Conservation (phyloP, 2,329 filamentous ascomycete species). For the Tolypocladium cylindrosporum region DNA sequence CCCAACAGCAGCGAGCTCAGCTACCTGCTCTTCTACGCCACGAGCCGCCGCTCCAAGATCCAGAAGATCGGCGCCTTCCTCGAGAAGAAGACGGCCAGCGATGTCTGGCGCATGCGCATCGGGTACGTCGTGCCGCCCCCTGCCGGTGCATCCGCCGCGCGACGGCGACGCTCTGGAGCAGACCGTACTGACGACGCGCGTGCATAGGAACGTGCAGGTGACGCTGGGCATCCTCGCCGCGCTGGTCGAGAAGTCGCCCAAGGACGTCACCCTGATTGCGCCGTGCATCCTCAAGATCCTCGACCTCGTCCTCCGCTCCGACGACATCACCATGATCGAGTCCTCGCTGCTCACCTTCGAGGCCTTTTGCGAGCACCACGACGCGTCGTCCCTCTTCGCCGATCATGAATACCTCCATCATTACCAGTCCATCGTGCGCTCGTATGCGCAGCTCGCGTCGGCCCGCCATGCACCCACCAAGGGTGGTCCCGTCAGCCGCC, state of each 20-base stretch:
- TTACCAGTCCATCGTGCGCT: constrained; percentile 71
- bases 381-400: constrained; percentile 73
- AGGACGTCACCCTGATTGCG: constrained; percentile 84
- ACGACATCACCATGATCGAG: constrained; percentile 87
- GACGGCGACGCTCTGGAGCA: background rate
- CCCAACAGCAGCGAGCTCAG: constrained; percentile 95
- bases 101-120: constrained; percentile 81
- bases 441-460: constrained; percentile 73
- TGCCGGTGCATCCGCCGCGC: background rate
- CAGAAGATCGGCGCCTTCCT: constrained; percentile 93
- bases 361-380: constrained; percentile 80
- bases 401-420: constrained; percentile 75
- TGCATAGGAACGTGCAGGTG: constrained; percentile 74
- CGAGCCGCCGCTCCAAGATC: constrained; percentile 86
- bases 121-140: constrained; percentile 45
- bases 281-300: constrained; percentile 77
- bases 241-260: constrained; percentile 84
- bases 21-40: constrained; percentile 94
- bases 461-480: constrained; percentile 44
- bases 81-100: constrained; percentile 84
- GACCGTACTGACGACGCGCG: background rate
- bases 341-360: constrained; percentile 80
- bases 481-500: constrained; percentile 49
- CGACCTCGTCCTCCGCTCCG: constrained; percentile 70
- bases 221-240: constrained; percentile 87